A percentile compares a stretch with the other conserved stretches of the same genome.
These are phyloP conservation scores for Debaryomyces hansenii DNA, from an alignment of 805 yeast genomes.

Conservation along the genomic window DNA sequence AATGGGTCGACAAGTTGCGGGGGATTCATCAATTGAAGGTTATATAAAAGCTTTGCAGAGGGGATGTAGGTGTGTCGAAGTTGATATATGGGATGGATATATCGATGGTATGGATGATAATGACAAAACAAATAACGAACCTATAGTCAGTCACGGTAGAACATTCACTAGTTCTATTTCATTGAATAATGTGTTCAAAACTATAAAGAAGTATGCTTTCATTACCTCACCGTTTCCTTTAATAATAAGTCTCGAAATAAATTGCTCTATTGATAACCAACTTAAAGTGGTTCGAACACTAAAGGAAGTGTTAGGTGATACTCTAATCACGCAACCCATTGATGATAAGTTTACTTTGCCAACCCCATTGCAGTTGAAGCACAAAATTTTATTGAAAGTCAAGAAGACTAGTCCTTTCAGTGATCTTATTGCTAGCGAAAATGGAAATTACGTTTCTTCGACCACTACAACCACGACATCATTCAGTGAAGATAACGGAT, in stretches of 20 bases:
- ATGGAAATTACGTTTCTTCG: constrained; percentile 15
- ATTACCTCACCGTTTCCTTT: constrained; percentile 85
- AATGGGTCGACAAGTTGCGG: constrained; percentile 83
- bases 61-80: constrained; percentile 93
- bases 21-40: constrained; percentile 85
- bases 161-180: constrained; percentile 77
- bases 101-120: constrained; percentile 42
- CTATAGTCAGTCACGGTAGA: constrained; percentile 88
- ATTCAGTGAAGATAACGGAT: constrained; percentile 39
- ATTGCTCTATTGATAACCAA: constrained; percentile 73
- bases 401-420: constrained; percentile 49
- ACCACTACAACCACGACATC: constrained; percentile 30
- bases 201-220: constrained; percentile 83
- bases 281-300: constrained; percentile 53
- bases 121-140: constrained; percentile 46
- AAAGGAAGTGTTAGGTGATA: constrained; percentile 57
- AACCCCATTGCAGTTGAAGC: constrained; percentile 70
- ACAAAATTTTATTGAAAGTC: constrained; percentile 73
- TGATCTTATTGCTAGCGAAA: constrained; percentile 18
- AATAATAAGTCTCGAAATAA: constrained; percentile 80
- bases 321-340: constrained; percentile 46
- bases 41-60: constrained; percentile 83
- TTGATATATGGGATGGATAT: constrained; percentile 85
- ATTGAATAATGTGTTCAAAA: constrained; percentile 64
- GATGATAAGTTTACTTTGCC: constrained; percentile 48